Evolutionary conservation across 2,329 filamentous ascomycete genomes (phyloP).

Genomic region (Sporothrix phasma): DNA sequence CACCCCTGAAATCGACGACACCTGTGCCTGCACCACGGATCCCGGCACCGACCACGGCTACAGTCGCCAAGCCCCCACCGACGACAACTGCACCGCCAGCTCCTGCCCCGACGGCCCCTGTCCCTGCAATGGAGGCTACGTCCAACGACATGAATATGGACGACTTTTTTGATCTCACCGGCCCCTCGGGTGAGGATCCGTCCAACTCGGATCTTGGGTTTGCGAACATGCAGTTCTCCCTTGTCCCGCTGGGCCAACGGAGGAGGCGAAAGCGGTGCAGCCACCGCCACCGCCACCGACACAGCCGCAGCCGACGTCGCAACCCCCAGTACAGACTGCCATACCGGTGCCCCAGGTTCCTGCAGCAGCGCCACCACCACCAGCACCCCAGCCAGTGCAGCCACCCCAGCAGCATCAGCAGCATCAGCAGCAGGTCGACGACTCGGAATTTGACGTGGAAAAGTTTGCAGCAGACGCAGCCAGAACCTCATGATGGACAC

Average conservation of each 20-base stretch:
- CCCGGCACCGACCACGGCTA: slow-evolving; percentile 14
- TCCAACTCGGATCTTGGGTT: slow-evolving; percentile 37
- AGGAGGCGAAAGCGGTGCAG: slow-evolving; percentile 14
- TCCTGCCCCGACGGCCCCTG: slow-evolving; percentile 18
- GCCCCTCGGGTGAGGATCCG: slow-evolving; percentile 12
- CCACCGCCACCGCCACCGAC: neutral
- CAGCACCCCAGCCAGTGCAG: neutral
- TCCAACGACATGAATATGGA: slow-evolving; percentile 12
- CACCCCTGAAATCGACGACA: slow-evolving; percentile 7
- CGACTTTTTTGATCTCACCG: slow-evolving; percentile 15
- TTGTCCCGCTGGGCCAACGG: slow-evolving; percentile 33
- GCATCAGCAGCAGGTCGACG: slow-evolving; percentile 19
- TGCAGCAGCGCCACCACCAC: neutral
- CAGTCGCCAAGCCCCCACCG: slow-evolving; percentile 12
- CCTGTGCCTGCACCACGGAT: slow-evolving; percentile 21
- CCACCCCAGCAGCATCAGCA: neutral
- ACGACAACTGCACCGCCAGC: slow-evolving; percentile 4
- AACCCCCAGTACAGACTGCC: slow-evolving; percentile 10
- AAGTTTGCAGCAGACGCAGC: slow-evolving; percentile 30
- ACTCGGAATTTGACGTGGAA: slow-evolving; percentile 37
- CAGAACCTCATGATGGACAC: slow-evolving; percentile 21
- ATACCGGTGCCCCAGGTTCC: slow-evolving; percentile 1
- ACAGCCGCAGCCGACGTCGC: too few species aligned
- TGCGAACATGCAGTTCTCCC: slow-evolving; percentile 47
- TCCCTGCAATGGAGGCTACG: slow-evolving; percentile 14